These are phyloP conservation scores for Osmanthus fragrans DNA, from an alignment of 257 asterid species.

Conservation along the genomic window DNA sequence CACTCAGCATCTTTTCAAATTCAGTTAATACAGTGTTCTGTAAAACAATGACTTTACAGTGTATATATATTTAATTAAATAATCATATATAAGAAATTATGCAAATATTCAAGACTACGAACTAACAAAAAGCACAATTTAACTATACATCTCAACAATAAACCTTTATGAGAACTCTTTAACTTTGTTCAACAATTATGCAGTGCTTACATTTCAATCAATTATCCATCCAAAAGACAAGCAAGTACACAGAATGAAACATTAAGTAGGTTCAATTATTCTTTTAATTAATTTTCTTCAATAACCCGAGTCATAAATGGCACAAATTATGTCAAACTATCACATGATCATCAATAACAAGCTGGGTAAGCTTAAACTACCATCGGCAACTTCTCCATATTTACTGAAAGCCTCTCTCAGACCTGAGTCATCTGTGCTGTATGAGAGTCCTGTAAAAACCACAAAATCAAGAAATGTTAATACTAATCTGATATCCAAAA, in stretches of 20 bases:
- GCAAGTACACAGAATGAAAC: background rate
- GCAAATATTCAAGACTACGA: background rate
- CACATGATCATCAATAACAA: background rate
- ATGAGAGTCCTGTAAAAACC: conserved; percentile 62
- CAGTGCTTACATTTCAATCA: background rate
- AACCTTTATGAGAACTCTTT: background rate
- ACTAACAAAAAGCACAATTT: background rate
- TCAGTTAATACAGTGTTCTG: background rate
- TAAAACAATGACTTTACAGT: background rate
- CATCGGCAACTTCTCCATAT: conserved; percentile 79
- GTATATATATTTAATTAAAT: background rate
- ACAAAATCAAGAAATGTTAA: conserved; percentile 18
- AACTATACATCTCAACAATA: background rate
- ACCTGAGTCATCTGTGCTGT: conserved; percentile 53
- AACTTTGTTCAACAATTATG: background rate
- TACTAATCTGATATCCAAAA: background rate
- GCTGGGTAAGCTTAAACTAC: conserved; percentile 35
- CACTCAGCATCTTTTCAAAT: background rate
- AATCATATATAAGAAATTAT: background rate
- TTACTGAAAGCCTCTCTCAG: conserved; percentile 63
- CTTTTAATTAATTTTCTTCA: background rate
- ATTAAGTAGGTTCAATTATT: background rate
- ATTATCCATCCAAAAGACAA: background rate
- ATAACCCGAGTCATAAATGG: background rate
- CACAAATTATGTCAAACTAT: background rate